Conservation (phyloP, 1,284 basidiomycete genomes). For the Moniliella sp. region DNA sequence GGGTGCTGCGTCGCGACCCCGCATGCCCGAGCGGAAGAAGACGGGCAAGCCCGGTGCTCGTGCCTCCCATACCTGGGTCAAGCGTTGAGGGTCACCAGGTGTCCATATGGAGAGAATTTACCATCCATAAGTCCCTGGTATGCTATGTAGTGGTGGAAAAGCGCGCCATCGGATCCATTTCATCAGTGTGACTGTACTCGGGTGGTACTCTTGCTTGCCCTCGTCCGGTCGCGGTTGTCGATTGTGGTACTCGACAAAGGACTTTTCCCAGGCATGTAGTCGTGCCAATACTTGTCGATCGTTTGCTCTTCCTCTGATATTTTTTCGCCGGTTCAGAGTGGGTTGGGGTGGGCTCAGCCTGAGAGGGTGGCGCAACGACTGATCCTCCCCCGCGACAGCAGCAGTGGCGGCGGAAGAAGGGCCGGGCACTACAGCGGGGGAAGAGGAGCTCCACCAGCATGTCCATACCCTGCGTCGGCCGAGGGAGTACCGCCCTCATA, state of each 20-base stretch:
- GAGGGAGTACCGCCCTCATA: not conserved
- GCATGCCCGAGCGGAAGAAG: conserved; percentile 95
- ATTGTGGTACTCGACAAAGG: conserved; percentile 25
- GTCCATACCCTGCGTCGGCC: not conserved
- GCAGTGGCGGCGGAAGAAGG: not conserved
- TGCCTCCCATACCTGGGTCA: conserved; percentile 40
- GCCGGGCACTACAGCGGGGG: not conserved
- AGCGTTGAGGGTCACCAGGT: no score
- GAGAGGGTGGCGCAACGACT: not conserved
- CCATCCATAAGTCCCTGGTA: no score
- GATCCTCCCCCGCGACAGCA: not conserved
- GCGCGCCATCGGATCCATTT: no score
- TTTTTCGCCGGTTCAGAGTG: not conserved
- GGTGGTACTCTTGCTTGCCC: conserved; percentile 26
- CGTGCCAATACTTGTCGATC: conserved; percentile 29
- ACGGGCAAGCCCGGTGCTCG: conserved; percentile 73
- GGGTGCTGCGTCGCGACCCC: conserved; percentile 65
- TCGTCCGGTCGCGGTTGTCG: conserved; percentile 24
- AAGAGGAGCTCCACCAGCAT: not conserved
- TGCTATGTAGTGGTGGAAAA: no score
- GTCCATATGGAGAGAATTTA: no score
- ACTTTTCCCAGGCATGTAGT: conserved; percentile 26
- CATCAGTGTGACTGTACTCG: conserved; percentile 20
- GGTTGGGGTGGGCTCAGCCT: not conserved
- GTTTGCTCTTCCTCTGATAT: conserved; percentile 18